Evolutionary conservation across 768 basidiomycete species (phyloP), one percentile per base, ranked within the genome.

Genomic region (Pleurotus tuber-regium): DNA sequence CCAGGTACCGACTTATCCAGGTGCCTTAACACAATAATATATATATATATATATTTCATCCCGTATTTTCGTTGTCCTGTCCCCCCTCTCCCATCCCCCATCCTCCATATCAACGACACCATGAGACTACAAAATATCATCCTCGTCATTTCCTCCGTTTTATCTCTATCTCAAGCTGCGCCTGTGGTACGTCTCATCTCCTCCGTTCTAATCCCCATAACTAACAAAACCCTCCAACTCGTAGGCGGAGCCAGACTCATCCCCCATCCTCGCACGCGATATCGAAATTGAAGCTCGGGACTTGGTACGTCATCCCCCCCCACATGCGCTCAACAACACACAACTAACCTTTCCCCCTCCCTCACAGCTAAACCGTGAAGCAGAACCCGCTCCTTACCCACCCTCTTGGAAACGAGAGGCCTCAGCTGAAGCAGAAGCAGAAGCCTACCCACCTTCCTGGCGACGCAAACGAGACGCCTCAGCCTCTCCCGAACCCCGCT

Each of bases 101-200:
- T 42, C 40, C 40, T 23, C 46, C 14, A 48, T 31, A 31, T 10
- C 21, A 38, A n/a, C 12, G 21, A n/a, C 35, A 38, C 35, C 35
- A 48, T 48, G 46, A 29, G 46, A 19, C 16, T 35, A 18, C 46
- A 48, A 48, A 48, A 48, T 24, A 33, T 48, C 21, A 31, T 48
- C 46, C 46, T 48, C 29, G 46, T 48, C 29, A 35, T 48, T 48
- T 48, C 46, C 46, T 48, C 46, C 11, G 16, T 48, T 25, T 31
- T 48, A 48, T 48, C 46, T 23, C 18, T 35, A 6, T n/a, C 31
- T 21, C n/a, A 33, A 18, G 46, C 46, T 48, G 46, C 31, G 46
- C 46, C 46, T 24, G 46, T 48, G 46, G 46, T 48, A 48, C 14
- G 46, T 48, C 31, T 31, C 46, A 21, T 48, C 23, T 31, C 9